A percentile compares a stretch with the other conserved stretches of the same genome.
Evolutionary conservation across 176 grass and related monocot species (phyloP).

Genomic region (Carex cristatella): DNA sequence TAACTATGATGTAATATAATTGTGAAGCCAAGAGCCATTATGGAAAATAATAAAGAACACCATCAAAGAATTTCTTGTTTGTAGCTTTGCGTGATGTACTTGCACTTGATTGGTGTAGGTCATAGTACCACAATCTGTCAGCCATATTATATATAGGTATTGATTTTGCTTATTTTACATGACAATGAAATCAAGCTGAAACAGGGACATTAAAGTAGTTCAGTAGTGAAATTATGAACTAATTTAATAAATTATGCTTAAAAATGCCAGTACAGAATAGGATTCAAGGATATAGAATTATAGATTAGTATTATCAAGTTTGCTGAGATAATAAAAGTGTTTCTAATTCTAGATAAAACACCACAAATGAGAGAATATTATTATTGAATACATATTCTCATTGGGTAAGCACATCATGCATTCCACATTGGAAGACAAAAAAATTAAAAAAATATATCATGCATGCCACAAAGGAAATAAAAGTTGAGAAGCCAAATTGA

Average conservation of each 20-base stretch:
- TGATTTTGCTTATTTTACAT: neutral
- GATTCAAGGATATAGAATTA: neutral
- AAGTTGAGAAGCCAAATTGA: neutral
- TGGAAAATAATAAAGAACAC: conserved; percentile 12
- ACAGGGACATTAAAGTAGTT: neutral
- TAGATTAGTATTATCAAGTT: neutral
- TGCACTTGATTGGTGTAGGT: conserved; percentile 7
- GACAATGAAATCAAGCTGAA: conserved; percentile 14
- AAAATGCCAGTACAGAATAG: neutral
- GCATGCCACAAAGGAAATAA: neutral
- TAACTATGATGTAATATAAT: no score
- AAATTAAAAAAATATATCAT: neutral
- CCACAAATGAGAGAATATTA: neutral
- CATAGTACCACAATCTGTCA: conserved; percentile 26
- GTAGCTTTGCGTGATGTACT: conserved; percentile 20
- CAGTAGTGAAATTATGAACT: neutral
- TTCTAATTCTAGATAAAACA: neutral
- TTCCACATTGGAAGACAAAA: neutral
- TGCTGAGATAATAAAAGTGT: neutral
- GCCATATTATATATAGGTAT: conserved; percentile 19
- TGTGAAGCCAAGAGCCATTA: neutral
- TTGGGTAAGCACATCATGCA: conserved; percentile 3
- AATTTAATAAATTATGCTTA: neutral
- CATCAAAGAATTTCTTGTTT: conserved; percentile 19
- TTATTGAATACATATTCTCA: neutral